phyloP scores from a whole-genome alignment of 2,329 filamentous ascomycete genomes.

The Aureobasidium pullulans region DNA sequence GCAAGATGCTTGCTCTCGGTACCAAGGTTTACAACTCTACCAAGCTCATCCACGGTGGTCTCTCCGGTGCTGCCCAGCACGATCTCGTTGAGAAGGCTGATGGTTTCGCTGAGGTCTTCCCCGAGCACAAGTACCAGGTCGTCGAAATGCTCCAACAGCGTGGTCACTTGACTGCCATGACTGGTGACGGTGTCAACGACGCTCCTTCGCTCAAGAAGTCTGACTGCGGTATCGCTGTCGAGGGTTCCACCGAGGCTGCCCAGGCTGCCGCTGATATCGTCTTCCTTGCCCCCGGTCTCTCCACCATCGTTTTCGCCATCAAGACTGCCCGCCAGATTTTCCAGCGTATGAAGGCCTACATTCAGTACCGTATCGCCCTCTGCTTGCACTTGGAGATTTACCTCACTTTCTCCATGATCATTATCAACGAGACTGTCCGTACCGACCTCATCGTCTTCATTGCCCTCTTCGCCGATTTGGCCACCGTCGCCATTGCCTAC shows the following conservation, averaged over 20 bases:
- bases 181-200: slow-evolving; percentile 69
- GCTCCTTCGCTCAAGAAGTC: slow-evolving; percentile 67
- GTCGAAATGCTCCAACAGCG: slow-evolving; percentile 69
- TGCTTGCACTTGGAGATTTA: slow-evolving; percentile 70
- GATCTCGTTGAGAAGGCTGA: slow-evolving; percentile 69
- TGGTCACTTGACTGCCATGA: slow-evolving; percentile 68
- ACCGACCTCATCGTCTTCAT: slow-evolving; percentile 72
- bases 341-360: slow-evolving; percentile 72
- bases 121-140: slow-evolving; percentile 70
- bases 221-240: slow-evolving; percentile 67
- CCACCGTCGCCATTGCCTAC: slow-evolving; percentile 71
- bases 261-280: slow-evolving; percentile 68
- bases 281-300: slow-evolving; percentile 65
- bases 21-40: slow-evolving; percentile 78
- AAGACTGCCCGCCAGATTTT: slow-evolving; percentile 69
- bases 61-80: slow-evolving; percentile 65
- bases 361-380: slow-evolving; percentile 69
- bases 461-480: slow-evolving; percentile 70
- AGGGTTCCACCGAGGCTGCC: slow-evolving; percentile 64
- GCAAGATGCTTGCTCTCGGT: slow-evolving; percentile 71
- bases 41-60: slow-evolving; percentile 68
- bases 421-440: slow-evolving; percentile 68
- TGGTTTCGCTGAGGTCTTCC: slow-evolving; percentile 67
- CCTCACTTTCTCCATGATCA: slow-evolving; percentile 70
- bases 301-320: slow-evolving; percentile 65